A percentile compares a stretch with the other conserved stretches of the same genome.
Conservation (phyloP, 1,284 basidiomycete species). For the Laetiporus sulphureus region DNA sequence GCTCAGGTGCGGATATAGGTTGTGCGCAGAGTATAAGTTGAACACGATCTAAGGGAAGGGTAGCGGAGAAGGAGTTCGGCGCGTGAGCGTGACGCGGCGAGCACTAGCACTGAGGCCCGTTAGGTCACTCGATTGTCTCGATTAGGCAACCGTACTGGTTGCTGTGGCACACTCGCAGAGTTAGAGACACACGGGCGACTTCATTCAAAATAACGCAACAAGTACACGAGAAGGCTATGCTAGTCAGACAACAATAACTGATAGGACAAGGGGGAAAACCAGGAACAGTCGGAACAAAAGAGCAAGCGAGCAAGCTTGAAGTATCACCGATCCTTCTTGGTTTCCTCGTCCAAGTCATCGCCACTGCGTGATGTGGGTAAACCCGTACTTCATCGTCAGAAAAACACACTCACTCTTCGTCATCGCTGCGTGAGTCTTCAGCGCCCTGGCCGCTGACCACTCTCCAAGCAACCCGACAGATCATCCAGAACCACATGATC, state of each 20-base stretch:
- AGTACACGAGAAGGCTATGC: not conserved
- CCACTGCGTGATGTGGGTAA: not conserved
- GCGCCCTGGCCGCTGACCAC: slow-evolving; percentile 77
- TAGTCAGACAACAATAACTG: not conserved
- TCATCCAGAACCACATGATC: slow-evolving; percentile 83
- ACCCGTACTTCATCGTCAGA: slow-evolving; percentile 76
- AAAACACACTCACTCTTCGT: slow-evolving; percentile 68
- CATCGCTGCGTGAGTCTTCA: slow-evolving; percentile 82
- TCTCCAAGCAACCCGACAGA: slow-evolving; percentile 73
- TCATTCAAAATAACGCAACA: not conserved
- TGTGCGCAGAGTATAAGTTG: too few relatives aligned
- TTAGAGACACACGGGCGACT: too few relatives aligned
- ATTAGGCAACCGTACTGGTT: slow-evolving; percentile 21
- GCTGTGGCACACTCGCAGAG: not conserved
- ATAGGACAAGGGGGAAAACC: not conserved
- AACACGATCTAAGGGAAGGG: too few relatives aligned
- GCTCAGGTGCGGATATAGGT: too few relatives aligned
- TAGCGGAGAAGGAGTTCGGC: too few relatives aligned
- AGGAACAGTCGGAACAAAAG: not conserved
- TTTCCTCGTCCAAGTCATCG: slow-evolving; percentile 11
- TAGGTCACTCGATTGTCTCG: slow-evolving; percentile 26
- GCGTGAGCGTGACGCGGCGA: too few relatives aligned
- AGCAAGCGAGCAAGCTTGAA: not conserved
- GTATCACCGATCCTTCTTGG: slow-evolving; percentile 11
- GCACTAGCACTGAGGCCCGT: slow-evolving; percentile 6